Percentiles rank a stretch among this genome's conserved stretches.
Conservation (phyloP, 768 basidiomycete genomes). For the Mycena kentingensis region DNA sequence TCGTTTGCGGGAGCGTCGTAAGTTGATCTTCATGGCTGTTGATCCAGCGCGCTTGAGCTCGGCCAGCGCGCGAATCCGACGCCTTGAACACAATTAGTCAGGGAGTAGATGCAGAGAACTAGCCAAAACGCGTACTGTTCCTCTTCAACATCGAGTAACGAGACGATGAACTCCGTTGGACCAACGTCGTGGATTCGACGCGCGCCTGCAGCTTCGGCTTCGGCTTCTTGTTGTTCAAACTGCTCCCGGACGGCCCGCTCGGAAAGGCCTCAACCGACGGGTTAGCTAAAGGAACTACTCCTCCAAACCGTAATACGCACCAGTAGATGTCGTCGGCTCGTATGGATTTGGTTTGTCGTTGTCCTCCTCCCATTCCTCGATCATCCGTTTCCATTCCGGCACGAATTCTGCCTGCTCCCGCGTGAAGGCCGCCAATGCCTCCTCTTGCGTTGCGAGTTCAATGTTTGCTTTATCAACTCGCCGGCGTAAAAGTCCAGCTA, state of each 20-base stretch:
- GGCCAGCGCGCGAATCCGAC: background rate
- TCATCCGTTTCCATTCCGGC: background rate
- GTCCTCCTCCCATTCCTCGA: background rate
- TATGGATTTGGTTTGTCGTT: background rate
- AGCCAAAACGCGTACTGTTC: background rate
- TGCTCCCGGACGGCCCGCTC: background rate
- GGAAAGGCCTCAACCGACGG: background rate
- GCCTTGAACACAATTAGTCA: too few relatives aligned
- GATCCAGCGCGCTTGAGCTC: background rate
- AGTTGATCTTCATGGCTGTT: background rate
- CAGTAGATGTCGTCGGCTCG: background rate
- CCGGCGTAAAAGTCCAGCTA: background rate
- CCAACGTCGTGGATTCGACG: background rate
- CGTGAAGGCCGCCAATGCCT: background rate
- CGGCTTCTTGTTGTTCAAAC: background rate
- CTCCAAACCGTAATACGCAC: background rate
- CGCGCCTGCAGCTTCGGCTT: background rate
- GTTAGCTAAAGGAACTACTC: background rate
- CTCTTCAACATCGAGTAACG: background rate
- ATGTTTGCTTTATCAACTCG: background rate
- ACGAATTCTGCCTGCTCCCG: background rate
- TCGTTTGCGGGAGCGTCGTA: background rate
- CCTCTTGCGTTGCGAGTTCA: background rate
- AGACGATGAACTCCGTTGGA: background rate
- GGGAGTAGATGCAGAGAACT: too few relatives aligned